phyloP scores from a whole-genome alignment of 2,329 filamentous ascomycete species.

The Cladosporium oxysporum region DNA sequence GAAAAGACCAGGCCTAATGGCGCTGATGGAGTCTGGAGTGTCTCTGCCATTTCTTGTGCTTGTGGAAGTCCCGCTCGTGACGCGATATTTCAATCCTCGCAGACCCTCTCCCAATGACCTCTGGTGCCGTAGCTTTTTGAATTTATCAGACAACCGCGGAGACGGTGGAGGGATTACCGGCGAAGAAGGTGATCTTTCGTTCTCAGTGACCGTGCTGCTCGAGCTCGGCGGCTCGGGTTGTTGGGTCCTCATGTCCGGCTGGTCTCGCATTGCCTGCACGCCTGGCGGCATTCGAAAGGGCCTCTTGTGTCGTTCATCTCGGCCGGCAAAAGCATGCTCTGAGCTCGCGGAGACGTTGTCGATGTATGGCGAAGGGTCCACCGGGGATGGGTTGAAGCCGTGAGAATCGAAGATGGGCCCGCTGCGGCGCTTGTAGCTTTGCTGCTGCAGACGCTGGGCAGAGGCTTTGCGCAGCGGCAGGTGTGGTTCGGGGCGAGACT shows the following conservation, averaged over 20 bases:
- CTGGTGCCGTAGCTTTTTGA: slow-evolving; percentile 23
- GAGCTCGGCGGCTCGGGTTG: slow-evolving; percentile 23
- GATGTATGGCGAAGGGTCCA: slow-evolving; percentile 32
- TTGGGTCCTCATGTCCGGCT: slow-evolving; percentile 21
- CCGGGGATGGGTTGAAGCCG: slow-evolving; percentile 36
- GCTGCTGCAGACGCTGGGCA: slow-evolving; percentile 42
- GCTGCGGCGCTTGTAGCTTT: slow-evolving; percentile 28
- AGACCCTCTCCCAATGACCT: slow-evolving; percentile 32
- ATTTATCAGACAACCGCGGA: slow-evolving; percentile 19
- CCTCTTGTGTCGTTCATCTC: slow-evolving; percentile 28
- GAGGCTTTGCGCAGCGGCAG: slow-evolving; percentile 44
- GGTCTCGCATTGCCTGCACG: slow-evolving; percentile 26
- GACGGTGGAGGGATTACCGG: slow-evolving; percentile 28
- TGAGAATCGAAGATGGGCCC: slow-evolving; percentile 33
- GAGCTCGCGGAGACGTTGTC: slow-evolving; percentile 36
- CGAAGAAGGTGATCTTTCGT: slow-evolving; percentile 27
- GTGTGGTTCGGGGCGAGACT: slow-evolving; percentile 41
- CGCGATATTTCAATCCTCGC: slow-evolving; percentile 27
- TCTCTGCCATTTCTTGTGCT: slow-evolving; percentile 20
- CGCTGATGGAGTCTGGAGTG: slow-evolving; percentile 24
- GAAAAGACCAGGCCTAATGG: slow-evolving; percentile 26
- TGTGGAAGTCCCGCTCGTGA: slow-evolving; percentile 23
- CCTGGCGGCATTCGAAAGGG: slow-evolving; percentile 34
- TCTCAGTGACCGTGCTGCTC: slow-evolving; percentile 17
- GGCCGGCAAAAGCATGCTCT: slow-evolving; percentile 38